A percentile compares a stretch with the other conserved stretches of the same genome.
phyloP scores from a whole-genome alignment of 2,329 filamentous ascomycete species.

The Trichoderma harzianum region DNA sequence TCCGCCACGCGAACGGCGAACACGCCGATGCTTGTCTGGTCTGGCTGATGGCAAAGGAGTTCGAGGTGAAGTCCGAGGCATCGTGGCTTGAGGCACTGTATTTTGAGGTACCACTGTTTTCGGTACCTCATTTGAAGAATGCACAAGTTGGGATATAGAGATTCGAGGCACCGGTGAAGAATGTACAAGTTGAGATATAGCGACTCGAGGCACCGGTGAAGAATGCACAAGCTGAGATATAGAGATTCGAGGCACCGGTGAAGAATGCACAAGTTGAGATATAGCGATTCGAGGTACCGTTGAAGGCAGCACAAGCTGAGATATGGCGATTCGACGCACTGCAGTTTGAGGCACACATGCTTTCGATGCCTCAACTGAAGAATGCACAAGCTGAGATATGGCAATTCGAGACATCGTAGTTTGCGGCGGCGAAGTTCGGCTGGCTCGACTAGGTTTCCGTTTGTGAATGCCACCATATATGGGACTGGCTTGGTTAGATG shows the following conservation, averaged over 20 bases:
- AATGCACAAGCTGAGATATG: background rate
- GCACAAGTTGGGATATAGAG: background rate
- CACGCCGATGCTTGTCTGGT: background rate
- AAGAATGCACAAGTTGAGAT: background rate
- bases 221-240: background rate
- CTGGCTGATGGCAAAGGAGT: background rate
- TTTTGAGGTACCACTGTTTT: background rate
- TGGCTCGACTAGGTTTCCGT: background rate
- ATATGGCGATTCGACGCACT: background rate
- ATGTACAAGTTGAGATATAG: background rate
- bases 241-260: background rate
- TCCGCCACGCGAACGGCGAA: background rate
- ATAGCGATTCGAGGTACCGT: background rate
- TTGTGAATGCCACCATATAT: background rate
- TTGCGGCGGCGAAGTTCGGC: background rate
- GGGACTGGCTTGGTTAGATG: background rate
- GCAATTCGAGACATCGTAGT: background rate
- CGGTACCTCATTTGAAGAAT: background rate
- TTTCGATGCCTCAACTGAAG: background rate
- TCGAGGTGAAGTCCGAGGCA: background rate
- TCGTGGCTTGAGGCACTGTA: background rate
- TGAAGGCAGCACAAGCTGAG: background rate
- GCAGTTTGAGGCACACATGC: background rate
- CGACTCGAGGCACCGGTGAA: background rate
- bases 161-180: background rate